These are phyloP conservation scores for Russula earlei DNA, from an alignment of 768 basidiomycete species.

Conservation along the genomic window DNA sequence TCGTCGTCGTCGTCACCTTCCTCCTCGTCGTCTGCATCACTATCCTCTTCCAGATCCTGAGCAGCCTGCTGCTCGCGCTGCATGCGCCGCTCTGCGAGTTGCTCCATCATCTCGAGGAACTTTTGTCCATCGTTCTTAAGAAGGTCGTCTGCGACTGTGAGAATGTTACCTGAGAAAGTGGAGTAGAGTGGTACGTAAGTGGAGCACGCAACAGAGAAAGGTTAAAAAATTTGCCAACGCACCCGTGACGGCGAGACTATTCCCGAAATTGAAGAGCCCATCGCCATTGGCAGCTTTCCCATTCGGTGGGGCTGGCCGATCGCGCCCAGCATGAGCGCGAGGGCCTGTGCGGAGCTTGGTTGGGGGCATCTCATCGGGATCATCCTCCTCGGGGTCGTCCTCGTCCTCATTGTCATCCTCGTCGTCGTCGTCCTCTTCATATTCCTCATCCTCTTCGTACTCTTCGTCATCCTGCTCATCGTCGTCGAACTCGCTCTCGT, in stretches of 20 bases:
- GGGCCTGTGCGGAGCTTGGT: constrained; percentile 23
- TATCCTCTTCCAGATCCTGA: constrained; percentile 36
- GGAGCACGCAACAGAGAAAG: constrained; percentile 7
- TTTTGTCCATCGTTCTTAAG: constrained; percentile 98
- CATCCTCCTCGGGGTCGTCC: constrained; percentile 55
- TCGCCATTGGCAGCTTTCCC: constrained; percentile 46
- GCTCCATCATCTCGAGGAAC: constrained; percentile 99
- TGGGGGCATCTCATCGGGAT: constrained; percentile 30
- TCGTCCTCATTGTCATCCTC: constrained; percentile 67
- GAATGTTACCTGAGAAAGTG: constrained; percentile 73
- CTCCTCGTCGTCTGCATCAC: constrained; percentile 42
- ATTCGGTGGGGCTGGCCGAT: constrained; percentile 29
- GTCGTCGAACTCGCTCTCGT: constrained; percentile 58
- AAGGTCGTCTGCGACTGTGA: constrained; percentile 97
- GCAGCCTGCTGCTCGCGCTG: constrained; percentile 71
- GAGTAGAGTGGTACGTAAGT: constrained; percentile 25
- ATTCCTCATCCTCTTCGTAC: constrained; percentile 45
- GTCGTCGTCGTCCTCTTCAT: constrained; percentile 51
- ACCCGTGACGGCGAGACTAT: constrained; percentile 76
- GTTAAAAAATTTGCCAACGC: constrained; percentile 25
- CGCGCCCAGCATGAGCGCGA: constrained; percentile 19
- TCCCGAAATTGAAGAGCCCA: constrained; percentile 73
- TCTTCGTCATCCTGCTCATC: constrained; percentile 50
- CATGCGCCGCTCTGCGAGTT: constrained; percentile 89
- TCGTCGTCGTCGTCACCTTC: constrained; percentile 42